A percentile compares a stretch with the other conserved stretches of the same genome.
Evolutionary conservation across 371 early-diverging fungal genomes (phyloP).

Genomic region (Actinomucor elegans): DNA sequence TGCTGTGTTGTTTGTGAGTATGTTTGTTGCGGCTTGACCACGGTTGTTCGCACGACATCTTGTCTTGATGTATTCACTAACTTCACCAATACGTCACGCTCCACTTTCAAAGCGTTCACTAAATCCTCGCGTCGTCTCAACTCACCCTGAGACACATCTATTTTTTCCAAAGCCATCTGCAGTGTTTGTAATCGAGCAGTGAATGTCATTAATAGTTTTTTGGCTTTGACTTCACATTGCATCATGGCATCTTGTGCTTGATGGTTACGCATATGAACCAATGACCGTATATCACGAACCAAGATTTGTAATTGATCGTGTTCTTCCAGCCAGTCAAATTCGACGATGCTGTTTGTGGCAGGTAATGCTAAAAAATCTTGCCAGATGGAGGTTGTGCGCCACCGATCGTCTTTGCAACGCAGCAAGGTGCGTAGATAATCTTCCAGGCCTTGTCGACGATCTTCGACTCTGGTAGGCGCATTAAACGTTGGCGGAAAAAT

Average conservation of each 20-base stretch:
- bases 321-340: constrained; percentile 81
- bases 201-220: constrained; percentile 60
- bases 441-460: constrained; percentile 77
- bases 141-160: constrained; percentile 66
- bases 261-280: constrained; percentile 65
- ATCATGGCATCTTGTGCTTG: constrained; percentile 76
- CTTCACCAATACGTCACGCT: constrained; percentile 57
- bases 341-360: neutral
- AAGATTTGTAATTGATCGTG: constrained; percentile 58
- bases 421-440: constrained; percentile 75
- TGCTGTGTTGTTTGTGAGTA: neutral
- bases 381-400: constrained; percentile 76
- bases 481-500: constrained; percentile 60
- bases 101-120: constrained; percentile 65
- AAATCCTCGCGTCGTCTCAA: constrained; percentile 73
- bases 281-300: constrained; percentile 70
- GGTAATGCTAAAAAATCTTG: constrained; percentile 73
- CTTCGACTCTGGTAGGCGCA: constrained; percentile 69
- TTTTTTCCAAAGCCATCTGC: constrained; percentile 55
- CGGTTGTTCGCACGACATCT: constrained; percentile 24
- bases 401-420: constrained; percentile 69
- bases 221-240: constrained; percentile 73
- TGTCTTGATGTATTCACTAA: constrained; percentile 51
- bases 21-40: constrained; percentile 7
- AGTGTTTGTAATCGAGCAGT: constrained; percentile 51